Percentiles rank a stretch among this genome's conserved stretches.
Conservation (phyloP, 2,329 filamentous ascomycete genomes). For the Fusarium pseudocircinatum region DNA sequence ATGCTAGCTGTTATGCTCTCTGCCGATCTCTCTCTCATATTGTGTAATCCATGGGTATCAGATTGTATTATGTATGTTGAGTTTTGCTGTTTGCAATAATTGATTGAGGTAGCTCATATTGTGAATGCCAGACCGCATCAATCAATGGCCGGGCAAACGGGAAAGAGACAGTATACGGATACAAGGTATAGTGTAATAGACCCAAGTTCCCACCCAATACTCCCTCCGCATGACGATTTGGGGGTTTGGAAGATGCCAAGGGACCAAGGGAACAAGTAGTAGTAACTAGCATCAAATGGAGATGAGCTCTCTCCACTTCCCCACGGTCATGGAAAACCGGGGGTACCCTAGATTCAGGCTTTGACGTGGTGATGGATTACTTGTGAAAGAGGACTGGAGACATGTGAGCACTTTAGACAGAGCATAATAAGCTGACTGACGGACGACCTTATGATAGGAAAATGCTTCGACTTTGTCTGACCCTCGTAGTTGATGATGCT, state of each 20-base stretch:
- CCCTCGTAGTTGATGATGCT: background rate
- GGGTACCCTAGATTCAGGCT: background rate
- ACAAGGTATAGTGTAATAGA: background rate
- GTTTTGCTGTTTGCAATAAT: background rate
- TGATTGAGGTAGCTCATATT: background rate
- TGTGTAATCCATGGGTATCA: background rate
- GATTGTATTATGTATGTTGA: background rate
- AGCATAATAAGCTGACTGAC: background rate
- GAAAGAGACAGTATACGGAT: background rate
- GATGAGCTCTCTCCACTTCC: conserved; percentile 29
- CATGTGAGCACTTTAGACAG: background rate
- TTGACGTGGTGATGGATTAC: background rate
- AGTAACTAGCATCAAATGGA: background rate
- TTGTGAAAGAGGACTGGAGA: background rate
- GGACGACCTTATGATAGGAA: background rate
- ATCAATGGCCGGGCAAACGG: background rate
- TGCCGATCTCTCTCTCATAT: background rate
- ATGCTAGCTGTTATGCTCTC: background rate
- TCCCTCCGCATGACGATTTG: background rate
- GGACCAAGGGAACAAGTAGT: background rate
- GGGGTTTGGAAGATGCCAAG: background rate
- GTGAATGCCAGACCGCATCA: background rate
- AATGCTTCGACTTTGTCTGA: background rate
- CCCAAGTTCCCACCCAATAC: background rate
- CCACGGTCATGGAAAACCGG: conserved; percentile 13